phyloP scores from a whole-genome alignment of 306 rosid species.

The Dryas drummondii region DNA sequence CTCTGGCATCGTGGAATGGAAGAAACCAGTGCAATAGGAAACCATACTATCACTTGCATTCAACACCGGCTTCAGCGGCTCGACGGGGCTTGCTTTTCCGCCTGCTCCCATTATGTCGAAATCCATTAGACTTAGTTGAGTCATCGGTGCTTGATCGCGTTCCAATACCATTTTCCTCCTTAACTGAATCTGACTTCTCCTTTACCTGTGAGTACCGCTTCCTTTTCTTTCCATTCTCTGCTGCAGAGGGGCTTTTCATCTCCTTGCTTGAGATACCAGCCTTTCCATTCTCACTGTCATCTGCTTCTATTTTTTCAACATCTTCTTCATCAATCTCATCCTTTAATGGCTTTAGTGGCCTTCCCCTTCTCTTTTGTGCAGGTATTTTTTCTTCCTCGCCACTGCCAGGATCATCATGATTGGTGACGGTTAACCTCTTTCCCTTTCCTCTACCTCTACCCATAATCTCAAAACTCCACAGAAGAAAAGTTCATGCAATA shows the following conservation, averaged over 20 bases:
- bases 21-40: constrained; percentile 37
- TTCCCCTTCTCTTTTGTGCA: constrained; percentile 51
- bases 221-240: constrained; percentile 54
- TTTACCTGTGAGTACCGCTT: constrained; percentile 41
- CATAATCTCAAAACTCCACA: constrained; percentile 43
- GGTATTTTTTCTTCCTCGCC: constrained; percentile 58
- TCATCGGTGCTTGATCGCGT: constrained; percentile 39
- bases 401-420: constrained; percentile 49
- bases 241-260: constrained; percentile 27
- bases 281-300: constrained; percentile 37
- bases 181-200: constrained; percentile 40
- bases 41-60: constrained; percentile 62
- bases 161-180: constrained; percentile 43
- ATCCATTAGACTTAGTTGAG: constrained; percentile 49
- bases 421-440: constrained; percentile 41
- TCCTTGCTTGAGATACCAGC: constrained; percentile 33
- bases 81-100: constrained; percentile 82
- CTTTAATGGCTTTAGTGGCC: constrained; percentile 51
- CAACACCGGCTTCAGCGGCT: constrained; percentile 92
- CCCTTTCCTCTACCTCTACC: constrained; percentile 60
- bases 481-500: constrained; percentile 48
- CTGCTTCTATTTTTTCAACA: constrained; percentile 39
- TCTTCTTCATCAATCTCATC: constrained; percentile 52
- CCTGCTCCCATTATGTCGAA: constrained; percentile 84
- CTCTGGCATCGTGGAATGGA: constrained; percentile 33